These are phyloP conservation scores for Acer yangbiense DNA, from an alignment of 345 rosid genomes.

Conservation along the genomic window DNA sequence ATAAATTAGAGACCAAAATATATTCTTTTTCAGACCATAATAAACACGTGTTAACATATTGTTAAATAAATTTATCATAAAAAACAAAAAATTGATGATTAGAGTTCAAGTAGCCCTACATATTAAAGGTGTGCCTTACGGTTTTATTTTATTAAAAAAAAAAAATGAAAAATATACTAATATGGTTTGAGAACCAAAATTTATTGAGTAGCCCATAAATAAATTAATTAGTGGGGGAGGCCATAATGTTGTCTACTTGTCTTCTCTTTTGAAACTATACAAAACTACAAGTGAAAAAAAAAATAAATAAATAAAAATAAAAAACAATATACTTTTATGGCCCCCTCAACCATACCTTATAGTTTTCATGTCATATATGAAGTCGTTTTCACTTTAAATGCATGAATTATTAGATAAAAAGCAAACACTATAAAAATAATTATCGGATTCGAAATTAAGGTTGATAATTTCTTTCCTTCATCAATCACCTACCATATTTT, in stretches of 20 bases:
- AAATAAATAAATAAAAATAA: background rate
- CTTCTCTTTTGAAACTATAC: background rate
- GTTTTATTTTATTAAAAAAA: too few relatives aligned
- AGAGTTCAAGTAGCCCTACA: too few relatives aligned
- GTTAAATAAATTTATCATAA: too few relatives aligned
- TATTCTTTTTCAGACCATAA: too few relatives aligned
- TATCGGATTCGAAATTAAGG: background rate
- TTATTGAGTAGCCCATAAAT: background rate
- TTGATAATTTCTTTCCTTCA: background rate
- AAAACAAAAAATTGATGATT: too few relatives aligned
- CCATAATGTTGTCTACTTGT: conserved; percentile 7
- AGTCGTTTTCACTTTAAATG: background rate
- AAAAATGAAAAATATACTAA: too few relatives aligned
- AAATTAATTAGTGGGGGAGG: background rate
- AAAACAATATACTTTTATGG: background rate
- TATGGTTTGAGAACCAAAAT: too few relatives aligned
- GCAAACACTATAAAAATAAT: background rate
- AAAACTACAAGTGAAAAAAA: background rate
- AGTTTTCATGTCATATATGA: background rate
- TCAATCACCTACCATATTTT: background rate
- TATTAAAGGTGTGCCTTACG: too few relatives aligned
- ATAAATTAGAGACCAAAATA: too few relatives aligned
- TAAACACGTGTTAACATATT: too few relatives aligned
- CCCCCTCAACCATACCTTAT: background rate
- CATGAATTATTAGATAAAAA: background rate